Conservation (phyloP, 371 early-diverging fungal genomes). For the Mucor velutinosus region DNA sequence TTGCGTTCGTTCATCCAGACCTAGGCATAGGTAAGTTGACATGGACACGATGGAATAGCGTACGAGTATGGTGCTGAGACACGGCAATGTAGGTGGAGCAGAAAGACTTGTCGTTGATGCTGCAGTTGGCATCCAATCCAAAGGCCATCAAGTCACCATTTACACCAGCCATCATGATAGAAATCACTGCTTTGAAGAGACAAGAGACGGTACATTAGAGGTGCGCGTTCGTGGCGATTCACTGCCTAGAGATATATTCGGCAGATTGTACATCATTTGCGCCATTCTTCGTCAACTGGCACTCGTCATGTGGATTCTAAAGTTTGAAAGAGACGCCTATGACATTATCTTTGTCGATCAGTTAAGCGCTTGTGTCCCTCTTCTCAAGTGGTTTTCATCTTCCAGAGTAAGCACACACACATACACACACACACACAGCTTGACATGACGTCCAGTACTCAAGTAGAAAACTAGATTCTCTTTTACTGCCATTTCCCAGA, state of each 20-base stretch:
- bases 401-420: conserved; percentile 49
- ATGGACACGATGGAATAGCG: neutral
- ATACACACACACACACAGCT: neutral
- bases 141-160: conserved; percentile 80
- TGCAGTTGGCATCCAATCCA: conserved; percentile 77
- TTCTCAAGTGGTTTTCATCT: conserved; percentile 66
- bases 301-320: conserved; percentile 61
- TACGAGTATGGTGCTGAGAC: neutral
- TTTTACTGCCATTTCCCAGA: conserved; percentile 99
- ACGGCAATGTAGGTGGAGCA: conserved; percentile 76
- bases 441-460: neutral
- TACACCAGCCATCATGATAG: conserved; percentile 92
- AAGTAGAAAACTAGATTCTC: conserved; percentile 54
- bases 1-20: conserved; percentile 92
- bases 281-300: conserved; percentile 80
- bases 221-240: conserved; percentile 78
- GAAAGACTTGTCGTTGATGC: conserved; percentile 96
- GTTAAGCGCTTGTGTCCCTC: conserved; percentile 82
- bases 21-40: conserved; percentile 76
- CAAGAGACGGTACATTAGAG: conserved; percentile 83
- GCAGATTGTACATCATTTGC: conserved; percentile 78
- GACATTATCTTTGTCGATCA: conserved; percentile 93
- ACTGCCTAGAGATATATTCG: conserved; percentile 68
- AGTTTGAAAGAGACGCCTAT: conserved; percentile 45
- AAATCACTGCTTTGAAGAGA: conserved; percentile 91